phyloP scores from a whole-genome alignment of 352 stramenopile genomes.

The Globisporangium yorkense region DNA sequence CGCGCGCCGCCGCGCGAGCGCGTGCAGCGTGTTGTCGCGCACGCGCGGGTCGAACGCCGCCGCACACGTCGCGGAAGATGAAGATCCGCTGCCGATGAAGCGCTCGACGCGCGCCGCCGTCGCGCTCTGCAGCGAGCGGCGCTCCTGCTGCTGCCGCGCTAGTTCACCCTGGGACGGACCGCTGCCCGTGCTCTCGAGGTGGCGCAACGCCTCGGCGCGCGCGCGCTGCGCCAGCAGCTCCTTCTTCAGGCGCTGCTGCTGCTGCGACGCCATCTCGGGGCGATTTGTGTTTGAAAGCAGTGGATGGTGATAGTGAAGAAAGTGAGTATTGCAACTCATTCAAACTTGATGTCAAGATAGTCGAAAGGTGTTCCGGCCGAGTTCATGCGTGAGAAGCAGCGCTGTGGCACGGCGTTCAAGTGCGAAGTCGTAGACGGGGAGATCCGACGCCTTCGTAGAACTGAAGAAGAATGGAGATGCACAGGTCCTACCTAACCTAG shows the following conservation, averaged over 20 bases:
- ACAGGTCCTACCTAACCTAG: no score
- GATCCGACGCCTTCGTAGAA: no score
- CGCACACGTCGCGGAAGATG: slow-evolving; percentile 9
- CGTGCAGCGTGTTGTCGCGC: slow-evolving; percentile 76
- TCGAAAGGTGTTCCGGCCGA: no score
- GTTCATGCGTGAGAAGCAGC: no score
- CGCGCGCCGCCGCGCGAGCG: slow-evolving; percentile 36
- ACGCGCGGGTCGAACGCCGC: slow-evolving; percentile 32
- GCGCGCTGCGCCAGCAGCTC: slow-evolving; percentile 59
- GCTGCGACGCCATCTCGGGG: neutral
- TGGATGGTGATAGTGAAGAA: neutral
- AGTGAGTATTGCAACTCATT: neutral
- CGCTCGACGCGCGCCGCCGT: slow-evolving; percentile 37
- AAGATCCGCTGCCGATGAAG: slow-evolving; percentile 14
- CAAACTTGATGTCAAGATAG: neutral
- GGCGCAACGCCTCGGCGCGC: slow-evolving; percentile 52
- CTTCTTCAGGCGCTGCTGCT: slow-evolving; percentile 31
- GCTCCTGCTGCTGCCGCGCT: slow-evolving; percentile 45
- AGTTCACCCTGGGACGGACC: slow-evolving; percentile 66
- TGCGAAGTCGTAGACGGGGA: no score
- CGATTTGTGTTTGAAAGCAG: no score
- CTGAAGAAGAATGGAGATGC: no score
- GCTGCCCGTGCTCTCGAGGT: slow-evolving; percentile 54
- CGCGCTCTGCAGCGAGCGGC: slow-evolving; percentile 43
- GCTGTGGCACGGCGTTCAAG: no score